Evolutionary conservation across 768 basidiomycete genomes (phyloP).

Genomic region (Suillus fuscotomentosus): DNA sequence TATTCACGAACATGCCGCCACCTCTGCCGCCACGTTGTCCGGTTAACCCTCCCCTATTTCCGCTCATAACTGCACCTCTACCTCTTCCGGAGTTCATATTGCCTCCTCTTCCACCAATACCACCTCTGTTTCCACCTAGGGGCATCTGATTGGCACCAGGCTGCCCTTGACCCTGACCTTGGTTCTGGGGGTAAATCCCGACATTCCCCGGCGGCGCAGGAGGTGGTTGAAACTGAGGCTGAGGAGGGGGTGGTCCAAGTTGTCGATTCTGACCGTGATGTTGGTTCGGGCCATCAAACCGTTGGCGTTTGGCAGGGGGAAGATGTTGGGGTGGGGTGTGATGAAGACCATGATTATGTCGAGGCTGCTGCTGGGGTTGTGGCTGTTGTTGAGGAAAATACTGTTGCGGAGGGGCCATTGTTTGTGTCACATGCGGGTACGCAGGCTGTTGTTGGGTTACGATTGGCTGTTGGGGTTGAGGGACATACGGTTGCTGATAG

Average conservation of each 20-base stretch:
- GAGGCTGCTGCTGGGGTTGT: conserved; percentile 41
- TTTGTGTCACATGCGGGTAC: conserved; percentile 42
- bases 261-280: conserved; percentile 40
- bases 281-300: conserved; percentile 75
- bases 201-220: conserved; percentile 23
- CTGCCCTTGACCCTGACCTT: conserved; percentile 35
- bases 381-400: conserved; percentile 38
- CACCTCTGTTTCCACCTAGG: conserved; percentile 44
- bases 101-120: conserved; percentile 44
- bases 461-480: conserved; percentile 57
- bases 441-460: conserved; percentile 36
- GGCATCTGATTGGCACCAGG: conserved; percentile 41
- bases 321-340: conserved; percentile 75
- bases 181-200: conserved; percentile 26
- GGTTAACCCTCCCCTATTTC: conserved; percentile 43
- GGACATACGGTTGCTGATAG: conserved; percentile 65
- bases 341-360: conserved; percentile 48
- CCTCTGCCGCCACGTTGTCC: conserved; percentile 42
- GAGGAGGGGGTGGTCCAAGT: conserved; percentile 45
- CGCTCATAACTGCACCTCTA: conserved; percentile 50
- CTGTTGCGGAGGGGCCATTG: conserved; percentile 40
- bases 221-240: conserved; percentile 54
- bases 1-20: conserved; percentile 29
- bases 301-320: conserved; percentile 90
- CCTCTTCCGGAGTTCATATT: conserved; percentile 32